Percentiles rank a stretch among this genome's conserved stretches.
These are phyloP conservation scores for Trichomonascaceae sp. DNA, from an alignment of 1,139 yeast species.

Conservation along the genomic window DNA sequence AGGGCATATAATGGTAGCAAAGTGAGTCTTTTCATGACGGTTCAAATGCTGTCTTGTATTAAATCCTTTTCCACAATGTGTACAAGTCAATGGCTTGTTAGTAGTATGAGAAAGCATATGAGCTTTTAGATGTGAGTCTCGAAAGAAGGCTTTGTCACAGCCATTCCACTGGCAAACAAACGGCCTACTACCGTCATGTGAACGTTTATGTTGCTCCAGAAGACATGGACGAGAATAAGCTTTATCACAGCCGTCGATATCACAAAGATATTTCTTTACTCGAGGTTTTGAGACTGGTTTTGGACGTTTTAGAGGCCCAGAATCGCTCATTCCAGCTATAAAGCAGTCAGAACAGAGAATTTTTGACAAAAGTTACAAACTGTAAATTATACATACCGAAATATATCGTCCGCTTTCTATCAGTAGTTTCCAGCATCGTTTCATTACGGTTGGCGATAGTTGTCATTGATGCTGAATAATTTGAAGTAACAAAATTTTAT, in stretches of 20 bases:
- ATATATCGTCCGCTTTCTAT: constrained; percentile 4
- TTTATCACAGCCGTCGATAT: constrained; percentile 61
- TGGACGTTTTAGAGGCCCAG: constrained; percentile 12
- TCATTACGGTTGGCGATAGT: neutral
- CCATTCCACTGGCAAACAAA: constrained; percentile 49
- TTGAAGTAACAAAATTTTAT: neutral
- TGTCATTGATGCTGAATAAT: neutral
- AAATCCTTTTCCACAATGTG: constrained; percentile 76
- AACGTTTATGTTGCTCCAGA: constrained; percentile 68
- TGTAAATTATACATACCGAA: constrained; percentile 2
- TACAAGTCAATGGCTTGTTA: constrained; percentile 69
- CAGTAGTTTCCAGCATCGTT: neutral
- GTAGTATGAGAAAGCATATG: constrained; percentile 56
- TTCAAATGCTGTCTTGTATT: constrained; percentile 74
- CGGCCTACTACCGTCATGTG: constrained; percentile 78
- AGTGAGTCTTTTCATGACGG: constrained; percentile 76
- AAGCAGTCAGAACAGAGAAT: neutral
- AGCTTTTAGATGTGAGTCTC: constrained; percentile 73
- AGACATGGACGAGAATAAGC: constrained; percentile 77
- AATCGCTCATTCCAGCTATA: constrained; percentile 14
- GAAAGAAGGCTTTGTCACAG: constrained; percentile 61
- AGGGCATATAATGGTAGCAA: constrained; percentile 58
- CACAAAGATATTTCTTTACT: constrained; percentile 56
- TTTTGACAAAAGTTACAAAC: no score
- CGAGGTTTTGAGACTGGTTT: constrained; percentile 33